These are phyloP conservation scores for Monosporozyma aquatica DNA, from an alignment of 805 yeast species.

Conservation along the genomic window DNA sequence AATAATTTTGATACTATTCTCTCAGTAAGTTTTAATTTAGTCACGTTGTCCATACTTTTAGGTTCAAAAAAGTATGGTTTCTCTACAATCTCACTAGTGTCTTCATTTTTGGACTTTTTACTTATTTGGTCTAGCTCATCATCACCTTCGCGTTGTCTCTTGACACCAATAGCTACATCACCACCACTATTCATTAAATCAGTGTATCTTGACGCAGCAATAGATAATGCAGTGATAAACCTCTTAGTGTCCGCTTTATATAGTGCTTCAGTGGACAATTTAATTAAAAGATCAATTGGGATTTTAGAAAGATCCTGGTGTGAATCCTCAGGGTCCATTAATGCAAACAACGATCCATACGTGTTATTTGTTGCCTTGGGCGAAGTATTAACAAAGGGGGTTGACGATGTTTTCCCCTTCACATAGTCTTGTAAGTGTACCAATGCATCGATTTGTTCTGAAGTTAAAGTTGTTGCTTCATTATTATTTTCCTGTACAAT, in stretches of 20 bases:
- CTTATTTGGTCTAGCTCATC: neutral
- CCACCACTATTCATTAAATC: slow-evolving; percentile 31
- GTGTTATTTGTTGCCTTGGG: slow-evolving; percentile 33
- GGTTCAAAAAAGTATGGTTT: slow-evolving; percentile 32
- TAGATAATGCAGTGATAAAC: slow-evolving; percentile 58
- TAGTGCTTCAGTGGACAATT: slow-evolving; percentile 63
- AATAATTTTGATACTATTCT: slow-evolving; percentile 10
- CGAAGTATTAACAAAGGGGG: slow-evolving; percentile 29
- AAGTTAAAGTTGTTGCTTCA: slow-evolving; percentile 6
- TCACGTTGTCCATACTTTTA: slow-evolving; percentile 39
- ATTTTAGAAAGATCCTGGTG: slow-evolving; percentile 63
- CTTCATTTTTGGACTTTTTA: slow-evolving; percentile 21
- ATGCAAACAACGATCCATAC: slow-evolving; percentile 59
- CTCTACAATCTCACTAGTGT: too few species aligned
- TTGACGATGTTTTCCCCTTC: slow-evolving; percentile 17
- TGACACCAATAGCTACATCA: neutral
- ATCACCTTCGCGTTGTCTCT: neutral
- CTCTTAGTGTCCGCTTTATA: slow-evolving; percentile 41
- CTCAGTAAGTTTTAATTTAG: slow-evolving; percentile 46
- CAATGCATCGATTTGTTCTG: slow-evolving; percentile 1
- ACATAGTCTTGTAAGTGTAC: slow-evolving; percentile 22
- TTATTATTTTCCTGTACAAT: too few species aligned
- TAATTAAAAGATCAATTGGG: slow-evolving; percentile 48
- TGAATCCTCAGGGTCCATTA: slow-evolving; percentile 54
- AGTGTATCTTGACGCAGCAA: slow-evolving; percentile 57